Conservation (phyloP, 768 basidiomycete genomes). For the Lenzites betulinus region DNA sequence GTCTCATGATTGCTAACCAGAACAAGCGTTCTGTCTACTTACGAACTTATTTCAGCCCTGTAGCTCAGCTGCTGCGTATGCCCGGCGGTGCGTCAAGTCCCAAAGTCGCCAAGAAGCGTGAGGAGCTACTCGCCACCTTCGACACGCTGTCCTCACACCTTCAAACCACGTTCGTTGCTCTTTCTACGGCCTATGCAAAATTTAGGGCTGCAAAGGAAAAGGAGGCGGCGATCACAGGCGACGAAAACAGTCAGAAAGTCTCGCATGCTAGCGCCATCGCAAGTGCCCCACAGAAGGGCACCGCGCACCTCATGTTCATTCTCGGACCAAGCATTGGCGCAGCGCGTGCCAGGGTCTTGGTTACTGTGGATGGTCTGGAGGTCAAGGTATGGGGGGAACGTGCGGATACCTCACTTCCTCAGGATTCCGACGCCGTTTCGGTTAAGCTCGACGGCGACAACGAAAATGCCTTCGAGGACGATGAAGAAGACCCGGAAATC, state of each 20-base stretch:
- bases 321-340: slow-evolving; percentile 67
- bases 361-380: slow-evolving; percentile 67
- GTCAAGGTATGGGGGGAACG: slow-evolving; percentile 38
- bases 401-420: background rate
- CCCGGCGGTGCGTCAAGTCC: slow-evolving; percentile 50
- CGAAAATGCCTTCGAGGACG: slow-evolving; percentile 17
- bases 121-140: slow-evolving; percentile 62
- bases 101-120: slow-evolving; percentile 57
- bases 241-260: background rate
- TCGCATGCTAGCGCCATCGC: background rate
- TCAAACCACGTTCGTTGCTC: slow-evolving; percentile 69
- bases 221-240: background rate
- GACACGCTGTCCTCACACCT: slow-evolving; percentile 76
- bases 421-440: background rate
- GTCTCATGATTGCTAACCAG: slow-evolving; percentile 30
- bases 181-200: slow-evolving; percentile 65
- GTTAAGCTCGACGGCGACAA: slow-evolving; percentile 7
- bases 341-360: slow-evolving; percentile 60
- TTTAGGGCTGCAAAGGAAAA: slow-evolving; percentile 9
- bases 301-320: slow-evolving; percentile 60
- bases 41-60: slow-evolving; percentile 49
- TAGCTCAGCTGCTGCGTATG: slow-evolving; percentile 62
- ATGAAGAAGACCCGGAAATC: slow-evolving; percentile 14
- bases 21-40: background rate
- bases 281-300: slow-evolving; percentile 13